Evolutionary conservation across 1,284 basidiomycete species (phyloP).

Genomic region (Ustilago hordei): DNA sequence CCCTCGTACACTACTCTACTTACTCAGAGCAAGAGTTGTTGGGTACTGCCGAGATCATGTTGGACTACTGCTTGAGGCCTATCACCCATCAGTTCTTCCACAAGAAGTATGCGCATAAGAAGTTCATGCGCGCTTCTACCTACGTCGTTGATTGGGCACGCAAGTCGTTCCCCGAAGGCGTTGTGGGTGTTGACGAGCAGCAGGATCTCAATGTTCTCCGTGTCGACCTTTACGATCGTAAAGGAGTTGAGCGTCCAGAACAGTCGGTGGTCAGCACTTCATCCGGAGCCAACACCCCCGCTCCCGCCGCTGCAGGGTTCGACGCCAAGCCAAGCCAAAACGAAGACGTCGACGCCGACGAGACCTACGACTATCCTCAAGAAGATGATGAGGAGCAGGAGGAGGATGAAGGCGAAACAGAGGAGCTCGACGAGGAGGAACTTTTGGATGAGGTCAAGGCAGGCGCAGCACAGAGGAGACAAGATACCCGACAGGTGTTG

Average conservation of each 20-base stretch:
- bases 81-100: constrained; percentile 62
- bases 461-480: neutral
- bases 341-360: constrained; percentile 22
- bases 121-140: constrained; percentile 67
- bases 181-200: constrained; percentile 48
- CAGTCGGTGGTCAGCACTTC: constrained; percentile 40
- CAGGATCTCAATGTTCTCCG: constrained; percentile 57
- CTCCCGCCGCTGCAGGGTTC: constrained; percentile 25
- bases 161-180: constrained; percentile 60
- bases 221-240: constrained; percentile 56
- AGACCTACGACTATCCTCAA: constrained; percentile 24
- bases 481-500: constrained; percentile 39
- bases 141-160: constrained; percentile 67
- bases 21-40: constrained; percentile 87
- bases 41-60: constrained; percentile 89
- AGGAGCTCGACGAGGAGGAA: constrained; percentile 12
- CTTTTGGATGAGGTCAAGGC: constrained; percentile 18
- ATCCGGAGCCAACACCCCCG: constrained; percentile 38
- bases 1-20: constrained; percentile 87
- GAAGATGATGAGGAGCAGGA: constrained; percentile 27
- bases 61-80: constrained; percentile 77
- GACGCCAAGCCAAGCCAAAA: constrained; percentile 35
- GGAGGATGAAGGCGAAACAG: constrained; percentile 1
- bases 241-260: constrained; percentile 52
- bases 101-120: constrained; percentile 69